phyloP scores from a whole-genome alignment of 306 rosid species.

The Lathyrus oleraceus region DNA sequence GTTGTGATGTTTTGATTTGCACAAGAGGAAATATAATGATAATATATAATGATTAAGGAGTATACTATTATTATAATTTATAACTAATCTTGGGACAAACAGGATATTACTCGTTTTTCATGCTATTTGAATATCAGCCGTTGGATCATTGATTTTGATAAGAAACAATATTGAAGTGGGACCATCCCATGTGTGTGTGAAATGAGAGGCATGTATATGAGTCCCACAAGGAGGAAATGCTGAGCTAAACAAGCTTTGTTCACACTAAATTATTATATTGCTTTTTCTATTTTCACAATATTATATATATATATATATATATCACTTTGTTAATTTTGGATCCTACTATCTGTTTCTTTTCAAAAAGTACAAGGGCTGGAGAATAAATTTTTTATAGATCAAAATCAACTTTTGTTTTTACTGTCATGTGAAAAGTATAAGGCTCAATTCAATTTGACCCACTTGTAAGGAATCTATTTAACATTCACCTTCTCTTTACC shows the following conservation, averaged over 20 bases:
- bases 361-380: neutral
- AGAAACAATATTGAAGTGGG: neutral
- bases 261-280: neutral
- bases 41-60: neutral
- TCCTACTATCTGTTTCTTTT: neutral
- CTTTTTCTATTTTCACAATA: no score
- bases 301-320: no score
- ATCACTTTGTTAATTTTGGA: neutral
- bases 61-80: no score
- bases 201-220: neutral
- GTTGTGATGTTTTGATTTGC: neutral
- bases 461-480: no score
- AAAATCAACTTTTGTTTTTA: neutral
- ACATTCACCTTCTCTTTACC: no score
- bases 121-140: slow-evolving; percentile 19
- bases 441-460: no score
- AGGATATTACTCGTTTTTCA: slow-evolving; percentile 32
- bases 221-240: neutral
- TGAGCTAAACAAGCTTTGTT: neutral
- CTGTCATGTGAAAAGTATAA: neutral
- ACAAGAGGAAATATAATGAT: no score
- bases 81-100: no score
- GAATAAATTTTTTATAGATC: neutral
- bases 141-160: neutral
- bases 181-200: neutral